Evolutionary conservation across 1,284 basidiomycete species (phyloP), one percentile per base, ranked within the genome.

Genomic region (Phellopilus nigrolimitatus): DNA sequence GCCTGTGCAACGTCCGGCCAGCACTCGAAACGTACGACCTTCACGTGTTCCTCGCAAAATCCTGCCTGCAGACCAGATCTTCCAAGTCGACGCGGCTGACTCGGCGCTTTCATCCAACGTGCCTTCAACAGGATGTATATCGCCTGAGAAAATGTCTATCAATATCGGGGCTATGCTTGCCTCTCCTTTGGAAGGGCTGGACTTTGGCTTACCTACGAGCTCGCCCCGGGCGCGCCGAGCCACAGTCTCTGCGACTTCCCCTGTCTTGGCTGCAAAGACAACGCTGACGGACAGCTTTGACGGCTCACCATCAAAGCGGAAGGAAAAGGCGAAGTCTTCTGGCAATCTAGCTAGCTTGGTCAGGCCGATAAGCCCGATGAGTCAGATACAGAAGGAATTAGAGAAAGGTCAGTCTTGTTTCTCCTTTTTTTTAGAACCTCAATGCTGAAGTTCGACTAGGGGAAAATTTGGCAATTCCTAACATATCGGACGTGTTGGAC

Each of bases 11-110:
- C 74, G 77, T 7, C 60, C 71, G 5, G 75, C 75, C 0, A 67
- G 69, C 30, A 69, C 62, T 38, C 68, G 66, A 6, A 71, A 66
- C 7, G 68, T 65, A 22, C 74, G 74, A 27, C 71, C 78, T 15
- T 70, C 73, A 15, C 77, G 79, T 21, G 64, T 78, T 10, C 80
- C 83, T 4, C 78, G 80, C 51, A 79, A 74, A 53, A 70, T 79
- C 40, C 72, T 84, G n/a, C 72, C 82, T 27, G 84, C 82, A 1
- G 83, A 76, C 59, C 75, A 87, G 62, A 87, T 88, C 39, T 88
- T 88, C 60, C 63, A 71, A 0, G 68, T 75, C 44, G 71, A 75
- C 46, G 64, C 65, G 30, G 64, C 62, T 17, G 67, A 72, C 64
- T 67, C 64, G 43, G 57, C 63, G 56, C 58, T 63, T 30, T 60